Base-by-base conservation (phyloP, 306 rosid species). In the Clitoria ternatea region DNA sequence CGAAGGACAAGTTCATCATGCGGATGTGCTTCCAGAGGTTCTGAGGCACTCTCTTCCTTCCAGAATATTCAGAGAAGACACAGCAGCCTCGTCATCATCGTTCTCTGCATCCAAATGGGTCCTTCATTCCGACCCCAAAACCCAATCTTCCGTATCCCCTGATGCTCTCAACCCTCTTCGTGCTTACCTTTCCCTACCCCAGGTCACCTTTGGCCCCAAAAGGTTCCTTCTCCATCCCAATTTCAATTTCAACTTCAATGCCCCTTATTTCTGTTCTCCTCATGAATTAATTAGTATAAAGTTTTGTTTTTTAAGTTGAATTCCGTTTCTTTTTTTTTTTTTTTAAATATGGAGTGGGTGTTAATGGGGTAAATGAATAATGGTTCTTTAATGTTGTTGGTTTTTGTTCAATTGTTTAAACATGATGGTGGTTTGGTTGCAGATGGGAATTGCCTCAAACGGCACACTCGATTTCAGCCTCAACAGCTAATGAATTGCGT, bases 401-500 rank as follows among this genome's bases (percentile, higher is more conserved):
- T 29, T 52, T 60, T 17, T 79, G 57, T 49, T 72, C 32, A 36
- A 26, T 30, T 52, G 5, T 45, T 44, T 27, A 24, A 35, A 4
- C 52, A n/a, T 48, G 14, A 44, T 64, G 55, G 42, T 64, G 55
- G 42, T 60, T 60, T 75, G 60, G 53, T 64, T 78, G 86, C 84
- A 90, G 97, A 77, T 93, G 98, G 96, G 83, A 88, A 72, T 3
- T 88, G 78, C 97, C 96, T 24, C 23, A 71, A 57, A 33, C 49
- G 40, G 62, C 62, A 13, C 9, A 73, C 72, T 70, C 79, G 1
- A 36, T 81, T 22, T 85, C 81, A 32, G 95, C 97, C 48, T 94
- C 97, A 24, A 94, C 98, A 1, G 97, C 98, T 35, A 90, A 94
- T 74, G 97, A 88, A 12, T 56, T 89, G 96, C 90, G 96, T 55